Evolutionary conservation across 768 basidiomycete species (phyloP), one percentile per base, ranked within the genome.

Genomic region (Vishniacozyma victoriae): DNA sequence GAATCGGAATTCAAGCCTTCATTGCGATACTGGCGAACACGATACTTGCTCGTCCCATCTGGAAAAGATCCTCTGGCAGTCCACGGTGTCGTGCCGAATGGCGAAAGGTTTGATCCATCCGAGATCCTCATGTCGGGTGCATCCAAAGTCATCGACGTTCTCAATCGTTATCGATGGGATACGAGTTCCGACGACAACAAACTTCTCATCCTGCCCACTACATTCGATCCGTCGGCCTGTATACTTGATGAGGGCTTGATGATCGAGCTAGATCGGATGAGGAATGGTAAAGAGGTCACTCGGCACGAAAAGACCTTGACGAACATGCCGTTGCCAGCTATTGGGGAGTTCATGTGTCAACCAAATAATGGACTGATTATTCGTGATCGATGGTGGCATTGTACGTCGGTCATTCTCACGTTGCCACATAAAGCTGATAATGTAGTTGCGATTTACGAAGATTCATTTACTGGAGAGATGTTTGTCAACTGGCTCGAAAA

Each of bases 401-500:
- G 78, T 67, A 36, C 42, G 11, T 13, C 13, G n/a, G 18, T 18
- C 46, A 39, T 36, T 16, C 38, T 16, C 44, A 19, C 14, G 31
- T 45, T 45, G 50, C n/a, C 38, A 39, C 13, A 5, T 22, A 35
- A 18, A 12, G n/a, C 40, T 47, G 35, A 51, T 18, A 22, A n/a
- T 4, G 23, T 15, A 55, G 56, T 57, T 12, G 75, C 71, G 15
- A 78, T 77, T 29, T 44, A 54, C 38, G 54, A 55, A 22, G 84
- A 90, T 54, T 83, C 85, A 4, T 96, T 97, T 69, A 87, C 83
- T 9, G 92, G 92, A 1, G 83, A 81, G 54, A 87, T 90, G 35
- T 82, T 96, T 57, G 86, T 91, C 19, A 84, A 84, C 1, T 97
- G 92, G 92, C 75, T 95, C 16, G 80, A 87, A n/a, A 80, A 86